Evolutionary conservation across 176 grass and related monocot genomes (phyloP).

Genomic region (Cenchrus purpureus): DNA sequence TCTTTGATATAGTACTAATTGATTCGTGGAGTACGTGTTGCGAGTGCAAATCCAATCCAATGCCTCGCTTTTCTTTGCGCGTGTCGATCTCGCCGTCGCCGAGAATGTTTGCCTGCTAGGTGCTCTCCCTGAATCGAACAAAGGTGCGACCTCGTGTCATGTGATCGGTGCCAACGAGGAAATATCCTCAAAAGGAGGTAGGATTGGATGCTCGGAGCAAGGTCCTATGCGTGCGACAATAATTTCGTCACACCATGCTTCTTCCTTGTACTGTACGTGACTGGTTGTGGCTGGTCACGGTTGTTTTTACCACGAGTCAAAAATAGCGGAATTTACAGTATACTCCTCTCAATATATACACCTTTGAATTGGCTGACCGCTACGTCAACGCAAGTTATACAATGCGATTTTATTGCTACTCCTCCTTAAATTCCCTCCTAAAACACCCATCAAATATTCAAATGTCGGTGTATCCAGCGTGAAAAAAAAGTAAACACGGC

Average conservation of each 20-base stretch:
- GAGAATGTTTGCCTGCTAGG: too few relatives aligned
- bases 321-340: too few relatives aligned
- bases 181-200: neutral
- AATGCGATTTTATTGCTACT: neutral
- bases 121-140: too few relatives aligned
- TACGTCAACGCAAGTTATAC: neutral
- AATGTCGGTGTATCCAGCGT: neutral
- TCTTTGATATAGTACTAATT: too few relatives aligned
- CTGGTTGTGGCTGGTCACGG: too few relatives aligned
- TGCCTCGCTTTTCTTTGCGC: neutral
- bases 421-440: neutral
- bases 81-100: too few relatives aligned
- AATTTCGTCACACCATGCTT: neutral
- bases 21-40: neutral
- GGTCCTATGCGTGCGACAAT: neutral
- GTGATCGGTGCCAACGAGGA: neutral
- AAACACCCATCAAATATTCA: neutral
- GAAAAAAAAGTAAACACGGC: neutral
- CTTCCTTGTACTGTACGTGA: neutral
- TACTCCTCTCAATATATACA: too few relatives aligned
- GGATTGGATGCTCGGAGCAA: neutral
- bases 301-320: too few relatives aligned
- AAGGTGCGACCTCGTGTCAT: neutral
- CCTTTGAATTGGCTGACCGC: too few relatives aligned
- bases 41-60: neutral